These are phyloP conservation scores for Solanum appendiculatum DNA, from an alignment of 257 asterid species.

Conservation along the genomic window DNA sequence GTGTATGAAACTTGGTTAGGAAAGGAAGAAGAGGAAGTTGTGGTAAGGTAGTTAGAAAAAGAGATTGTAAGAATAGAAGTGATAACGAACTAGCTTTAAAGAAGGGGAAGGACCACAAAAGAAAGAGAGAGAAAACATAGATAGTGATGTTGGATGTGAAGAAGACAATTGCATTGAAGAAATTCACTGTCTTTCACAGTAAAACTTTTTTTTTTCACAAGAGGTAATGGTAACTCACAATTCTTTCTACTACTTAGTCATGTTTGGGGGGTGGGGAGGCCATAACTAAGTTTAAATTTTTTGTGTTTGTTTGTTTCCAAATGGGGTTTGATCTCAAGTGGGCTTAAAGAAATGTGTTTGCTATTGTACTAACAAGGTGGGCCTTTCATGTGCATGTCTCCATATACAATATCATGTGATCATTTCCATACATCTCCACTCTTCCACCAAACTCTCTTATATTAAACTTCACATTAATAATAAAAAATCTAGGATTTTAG, in stretches of 20 bases:
- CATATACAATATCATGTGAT: constrained; percentile 28
- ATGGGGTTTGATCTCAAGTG: constrained; percentile 11
- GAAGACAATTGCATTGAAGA: constrained; percentile 31
- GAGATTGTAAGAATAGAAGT: neutral
- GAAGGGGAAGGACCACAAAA: constrained; percentile 16
- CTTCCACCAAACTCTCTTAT: neutral
- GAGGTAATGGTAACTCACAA: neutral
- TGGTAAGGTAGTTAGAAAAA: constrained; percentile 8
- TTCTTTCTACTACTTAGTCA: neutral
- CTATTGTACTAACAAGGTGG: constrained; percentile 22
- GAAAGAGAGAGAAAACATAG: constrained; percentile 3
- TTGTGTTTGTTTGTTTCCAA: constrained; percentile 2
- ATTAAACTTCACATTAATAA: neutral
- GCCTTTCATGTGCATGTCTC: constrained; percentile 25
- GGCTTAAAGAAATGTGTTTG: constrained; percentile 2
- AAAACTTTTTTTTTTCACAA: neutral
- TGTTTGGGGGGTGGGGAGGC: neutral
- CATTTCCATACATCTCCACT: constrained; percentile 18
- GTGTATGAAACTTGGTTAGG: neutral
- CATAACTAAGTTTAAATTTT: neutral
- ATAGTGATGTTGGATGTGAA: constrained; percentile 24
- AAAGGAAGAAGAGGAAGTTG: neutral
- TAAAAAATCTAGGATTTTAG: neutral
- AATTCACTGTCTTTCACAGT: neutral
- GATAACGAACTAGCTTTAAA: constrained; percentile 3